phyloP scores from a whole-genome alignment of 2,329 filamentous ascomycete species.

The Colletotrichum sp. region DNA sequence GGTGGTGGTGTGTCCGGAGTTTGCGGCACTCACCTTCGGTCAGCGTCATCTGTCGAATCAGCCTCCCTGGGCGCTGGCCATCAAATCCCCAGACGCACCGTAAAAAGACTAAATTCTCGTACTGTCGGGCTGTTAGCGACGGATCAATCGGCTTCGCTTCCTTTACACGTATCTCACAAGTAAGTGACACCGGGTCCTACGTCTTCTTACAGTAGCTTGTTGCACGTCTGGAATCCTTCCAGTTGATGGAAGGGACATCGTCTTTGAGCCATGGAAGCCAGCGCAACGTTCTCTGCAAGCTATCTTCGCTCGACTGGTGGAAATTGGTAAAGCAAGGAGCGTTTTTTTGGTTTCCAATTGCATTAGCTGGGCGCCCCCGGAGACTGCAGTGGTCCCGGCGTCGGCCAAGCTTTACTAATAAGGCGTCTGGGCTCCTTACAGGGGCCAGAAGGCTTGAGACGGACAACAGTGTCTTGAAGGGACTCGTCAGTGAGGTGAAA shows the following conservation, averaged over 20 bases:
- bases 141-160: conserved; percentile 2
- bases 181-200: background rate
- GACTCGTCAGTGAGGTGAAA: background rate
- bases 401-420: conserved; percentile 3
- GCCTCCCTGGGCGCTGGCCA: background rate
- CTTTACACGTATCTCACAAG: background rate
- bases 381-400: background rate
- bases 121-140: conserved; percentile 11
- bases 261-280: background rate
- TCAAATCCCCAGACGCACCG: conserved; percentile 7
- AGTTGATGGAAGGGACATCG: background rate
- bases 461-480: background rate
- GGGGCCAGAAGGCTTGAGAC: conserved; percentile 8
- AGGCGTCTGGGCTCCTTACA: background rate
- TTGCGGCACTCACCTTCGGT: conserved; percentile 15
- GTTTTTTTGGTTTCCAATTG: background rate
- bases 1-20: conserved; percentile 9
- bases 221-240: background rate
- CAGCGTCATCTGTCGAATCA: conserved; percentile 15
- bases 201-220: background rate
- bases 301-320: background rate
- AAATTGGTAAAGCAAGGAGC: background rate
- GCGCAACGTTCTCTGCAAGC: background rate
- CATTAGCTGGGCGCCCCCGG: background rate
- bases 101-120: conserved; percentile 2